Base-by-base conservation (phyloP, 2,329 filamentous ascomycete genomes). In the Chaetomiaceae sp. region DNA sequence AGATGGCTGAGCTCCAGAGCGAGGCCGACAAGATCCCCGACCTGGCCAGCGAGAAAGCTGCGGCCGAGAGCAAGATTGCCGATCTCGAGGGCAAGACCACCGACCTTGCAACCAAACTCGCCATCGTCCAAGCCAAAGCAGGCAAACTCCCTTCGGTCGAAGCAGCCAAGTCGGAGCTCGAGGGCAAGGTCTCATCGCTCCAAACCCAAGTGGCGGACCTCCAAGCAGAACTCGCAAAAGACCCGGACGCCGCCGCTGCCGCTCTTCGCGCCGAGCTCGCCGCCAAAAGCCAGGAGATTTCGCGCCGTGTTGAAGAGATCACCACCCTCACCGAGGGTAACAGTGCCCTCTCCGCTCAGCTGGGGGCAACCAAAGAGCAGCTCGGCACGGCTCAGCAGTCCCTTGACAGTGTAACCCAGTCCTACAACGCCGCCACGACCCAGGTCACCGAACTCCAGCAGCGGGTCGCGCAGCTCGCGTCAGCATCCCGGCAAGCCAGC, bases 11-110 rank as follows among this genome's bases (percentile, higher is more conserved):
- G 8, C 49, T 58, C 27, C 59, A 64, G 38, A 50, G 42, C 40
- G 59, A 62, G 21, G 55, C 52, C 2, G 60, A 62, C 45, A 63
- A 55, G 50, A 51, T 62, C 16, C 56, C 60, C 10, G 51, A 46
- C 3, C 42, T 62, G 10, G 52, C 48, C 9, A 42, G 47, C n/a
- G 59, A 62, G 44, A 63, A 60, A 46, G 55, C 48, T 1, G 56
- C 49, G 20, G 52, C 56, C 10, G 50, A 58, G 25, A 39, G 37
- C 43, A 54, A 50, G 21, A 46, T 56, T 6, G 27, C 55, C 19
- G 55, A 60, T 19, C 50, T 62, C 16, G 53, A 59, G 20, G 44
- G 48, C 25, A 58, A 54, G 46, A 30, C 48, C 3, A 38, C 55
- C 14, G 44, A 47, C 21, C 58, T 62, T 23, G 52, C 55, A 34